A percentile compares a stretch with the other conserved stretches of the same genome.
These are phyloP conservation scores for Cladosporium austrohemisphaericum DNA, from an alignment of 2,329 filamentous ascomycete species.

Conservation along the genomic window DNA sequence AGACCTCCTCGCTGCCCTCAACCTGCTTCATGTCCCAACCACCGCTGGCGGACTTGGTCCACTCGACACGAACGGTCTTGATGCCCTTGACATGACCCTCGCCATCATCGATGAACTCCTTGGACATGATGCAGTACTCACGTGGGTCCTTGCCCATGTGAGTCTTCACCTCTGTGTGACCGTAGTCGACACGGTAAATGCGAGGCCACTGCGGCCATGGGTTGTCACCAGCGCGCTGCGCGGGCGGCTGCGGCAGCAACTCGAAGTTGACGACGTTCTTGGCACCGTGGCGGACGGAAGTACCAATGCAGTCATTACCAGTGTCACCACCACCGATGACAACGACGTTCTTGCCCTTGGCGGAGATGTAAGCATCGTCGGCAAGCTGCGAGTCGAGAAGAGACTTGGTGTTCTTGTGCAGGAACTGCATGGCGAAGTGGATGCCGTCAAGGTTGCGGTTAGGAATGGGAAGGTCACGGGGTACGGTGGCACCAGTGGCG, in stretches of 20 bases:
- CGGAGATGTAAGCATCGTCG: conserved; percentile 84
- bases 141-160: conserved; percentile 95
- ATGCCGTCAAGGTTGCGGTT: conserved; percentile 84
- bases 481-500: conserved; percentile 88
- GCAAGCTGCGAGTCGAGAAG: conserved; percentile 84
- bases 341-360: conserved; percentile 91
- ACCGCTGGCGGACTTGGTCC: conserved; percentile 83
- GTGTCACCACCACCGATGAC: conserved; percentile 98
- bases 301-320: conserved; percentile 96
- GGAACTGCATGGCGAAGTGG: conserved; percentile 95
- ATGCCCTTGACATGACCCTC: conserved; percentile 87
- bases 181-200: conserved; percentile 97
- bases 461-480: conserved; percentile 86
- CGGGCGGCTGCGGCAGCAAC: conserved; percentile 84
- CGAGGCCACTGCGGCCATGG: conserved; percentile 98
- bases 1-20: conserved; percentile 89
- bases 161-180: conserved; percentile 90
- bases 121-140: conserved; percentile 97
- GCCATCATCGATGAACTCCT: conserved; percentile 90
- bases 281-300: conserved; percentile 89
- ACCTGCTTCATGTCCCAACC: conserved; percentile 99
- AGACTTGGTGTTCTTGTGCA: conserved; percentile 97
- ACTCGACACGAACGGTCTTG: conserved; percentile 92
- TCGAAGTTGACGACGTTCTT: conserved; percentile 97
- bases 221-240: conserved; percentile 88